Evolutionary conservation across 192 early-diverging fungal genomes (phyloP).

Genomic region (Cetraspora pellucida): DNA sequence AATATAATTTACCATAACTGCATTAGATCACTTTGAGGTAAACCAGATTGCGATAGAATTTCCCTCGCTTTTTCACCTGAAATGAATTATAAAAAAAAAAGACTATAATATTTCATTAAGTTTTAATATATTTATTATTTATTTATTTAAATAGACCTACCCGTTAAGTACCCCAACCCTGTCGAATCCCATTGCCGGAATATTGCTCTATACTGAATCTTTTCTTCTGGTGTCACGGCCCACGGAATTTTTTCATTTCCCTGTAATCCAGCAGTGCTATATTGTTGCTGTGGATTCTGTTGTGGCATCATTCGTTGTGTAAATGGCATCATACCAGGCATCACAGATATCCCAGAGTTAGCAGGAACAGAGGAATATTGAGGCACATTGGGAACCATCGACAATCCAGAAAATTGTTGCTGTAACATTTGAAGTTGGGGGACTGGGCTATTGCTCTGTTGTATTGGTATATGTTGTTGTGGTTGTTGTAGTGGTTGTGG

Average conservation of each 20-base stretch:
- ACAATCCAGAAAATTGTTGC: slow-evolving; percentile 18
- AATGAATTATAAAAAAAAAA: not conserved
- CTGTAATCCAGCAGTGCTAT: slow-evolving; percentile 39
- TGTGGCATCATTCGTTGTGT: slow-evolving; percentile 39
- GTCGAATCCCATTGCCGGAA: slow-evolving; percentile 77
- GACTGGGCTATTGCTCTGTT: not conserved
- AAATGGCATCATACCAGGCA: slow-evolving; percentile 10
- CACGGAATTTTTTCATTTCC: slow-evolving; percentile 52
- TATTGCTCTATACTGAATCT: slow-evolving; percentile 61
- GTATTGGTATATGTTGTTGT: not conserved
- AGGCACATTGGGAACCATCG: not conserved
- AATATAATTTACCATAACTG: slow-evolving; percentile 68
- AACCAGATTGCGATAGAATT: slow-evolving; percentile 74
- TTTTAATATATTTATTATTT: not conserved
- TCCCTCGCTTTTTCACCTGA: slow-evolving; percentile 64
- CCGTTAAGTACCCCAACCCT: slow-evolving; percentile 67
- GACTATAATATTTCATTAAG: not conserved
- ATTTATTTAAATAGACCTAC: slow-evolving; percentile 34
- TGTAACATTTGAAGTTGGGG: not conserved
- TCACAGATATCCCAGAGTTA: not conserved
- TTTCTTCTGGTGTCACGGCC: slow-evolving; percentile 61
- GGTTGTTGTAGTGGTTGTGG: not conserved
- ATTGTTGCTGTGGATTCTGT: slow-evolving; percentile 45
- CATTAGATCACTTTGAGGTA: slow-evolving; percentile 67
- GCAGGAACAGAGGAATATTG: not conserved